Evolutionary conservation across 2,329 filamentous ascomycete genomes (phyloP), one percentile per base, ranked within the genome.

Genomic region (Aspergillus spinulosporus): DNA sequence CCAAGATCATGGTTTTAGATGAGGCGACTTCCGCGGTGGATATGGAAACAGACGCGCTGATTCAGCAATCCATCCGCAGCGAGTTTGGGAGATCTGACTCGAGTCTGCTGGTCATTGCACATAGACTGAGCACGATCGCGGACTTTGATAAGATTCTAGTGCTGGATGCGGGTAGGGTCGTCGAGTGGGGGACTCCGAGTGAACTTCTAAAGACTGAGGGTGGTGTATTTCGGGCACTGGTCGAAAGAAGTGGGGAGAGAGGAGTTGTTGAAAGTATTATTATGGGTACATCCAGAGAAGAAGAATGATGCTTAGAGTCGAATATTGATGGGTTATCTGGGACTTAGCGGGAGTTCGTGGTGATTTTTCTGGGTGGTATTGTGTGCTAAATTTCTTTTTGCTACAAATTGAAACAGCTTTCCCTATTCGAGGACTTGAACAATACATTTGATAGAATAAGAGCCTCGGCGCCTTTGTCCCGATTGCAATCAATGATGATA

Each of bases 1-100:
- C 89, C 2, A 88, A 88, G 67, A 85, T 93, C 64, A 88, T 93
- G 83, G 84, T 92, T 1, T 81, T 92, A 1, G 89, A 93, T 68
- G 89, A 92, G 74, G 89, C 89, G 0, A 93, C 89, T 0, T 87
- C 84, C 2, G 88, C 89, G 0, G 88, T 92, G 2, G 89, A 92
- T 70, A 90, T 90, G 86, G 78, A 81, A 39, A 92, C 89, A 0
- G 89, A 92, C 68, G 76, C 81, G 1, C 80, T 90, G 28, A 92
- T 92, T 65, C 88, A 92, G 74, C 81, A 85, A 4, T 85, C 81
- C 49, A 90, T 92, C 63, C 80, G 88, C 21, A 84, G 88, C 66
- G 87, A 90, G 68, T 90, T 90, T 7, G 60, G 63, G 5, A 57
- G 59, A n/a, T 63, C 68, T 31, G 84, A 84, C 59, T 83, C 82